Evolutionary conservation across 2,329 filamentous ascomycete genomes (phyloP), one percentile per base, ranked within the genome.

Genomic region (Cytospora chrysosperma): DNA sequence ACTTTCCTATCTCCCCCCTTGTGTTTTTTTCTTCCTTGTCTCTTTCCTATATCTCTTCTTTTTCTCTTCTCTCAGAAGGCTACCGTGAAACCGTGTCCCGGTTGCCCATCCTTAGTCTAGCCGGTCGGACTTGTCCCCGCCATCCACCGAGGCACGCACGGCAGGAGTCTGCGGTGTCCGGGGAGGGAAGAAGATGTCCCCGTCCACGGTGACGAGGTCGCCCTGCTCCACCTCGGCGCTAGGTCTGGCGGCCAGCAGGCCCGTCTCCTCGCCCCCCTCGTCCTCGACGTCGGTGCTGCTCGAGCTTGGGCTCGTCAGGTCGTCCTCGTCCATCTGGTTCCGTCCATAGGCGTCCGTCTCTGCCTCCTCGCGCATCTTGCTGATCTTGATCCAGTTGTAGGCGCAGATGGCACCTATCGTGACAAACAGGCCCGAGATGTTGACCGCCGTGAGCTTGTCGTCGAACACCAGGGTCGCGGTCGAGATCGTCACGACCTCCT

Each of bases 321-420:
- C 13, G 67, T 74, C 63, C 17, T 75, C 72, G 13, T 69, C 67
- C 7, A 71, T 74, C 63, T 74, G 70, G 62, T 78, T 78, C 32
- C 72, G 75, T 10, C 73, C 73, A 58, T 85, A 82, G 2, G 81
- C 81, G 30, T 82, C 78, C 37, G 75, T 72, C 70, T 81, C 81
- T 1, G 93, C 92, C 15, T 97, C 91, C 61, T 84, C 78, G 54
- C 91, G 85, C 95, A 99, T 97, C 76, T 91, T 92, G 56, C 81
- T 83, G 67, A 98, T 92, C 75, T 99, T 98, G 75, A 98, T 88
- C 73, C 91, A 97, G 73, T 99, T 99, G 77, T 99, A 99, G 17
- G 88, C 87, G 6, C 81, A 88, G 67, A 99, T 99, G 68, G 92
- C 93, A 50, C 83, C 80, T 69, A 98, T 91, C 0, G 95, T 99